Percentiles rank a stretch among this genome's conserved stretches.
phyloP scores from a whole-genome alignment of 176 grass and related monocot genomes.

The Tillandsia fasciculata region DNA sequence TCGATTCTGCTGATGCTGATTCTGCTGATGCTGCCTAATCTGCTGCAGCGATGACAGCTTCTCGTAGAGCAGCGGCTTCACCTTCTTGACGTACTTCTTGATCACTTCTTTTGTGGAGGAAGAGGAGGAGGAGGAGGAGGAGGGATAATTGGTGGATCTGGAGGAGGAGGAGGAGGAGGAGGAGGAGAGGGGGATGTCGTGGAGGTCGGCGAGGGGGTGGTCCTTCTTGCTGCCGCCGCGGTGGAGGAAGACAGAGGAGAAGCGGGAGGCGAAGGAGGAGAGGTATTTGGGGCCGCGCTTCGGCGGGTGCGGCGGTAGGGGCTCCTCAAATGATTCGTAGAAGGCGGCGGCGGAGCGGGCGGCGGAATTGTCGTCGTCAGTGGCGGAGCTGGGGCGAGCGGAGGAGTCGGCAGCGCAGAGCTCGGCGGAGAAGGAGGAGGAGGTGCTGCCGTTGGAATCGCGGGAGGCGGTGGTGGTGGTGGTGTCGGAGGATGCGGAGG shows the following conservation, averaged over 20 bases:
- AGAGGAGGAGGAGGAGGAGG: constrained; percentile 13
- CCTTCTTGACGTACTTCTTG: constrained; percentile 97
- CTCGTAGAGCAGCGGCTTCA: constrained; percentile 85
- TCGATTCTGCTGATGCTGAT: constrained; percentile 36
- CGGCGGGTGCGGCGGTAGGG: constrained; percentile 6
- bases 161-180: not conserved
- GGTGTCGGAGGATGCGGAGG: constrained; percentile 52
- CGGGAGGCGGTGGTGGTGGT: constrained; percentile 43
- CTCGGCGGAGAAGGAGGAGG: constrained; percentile 29
- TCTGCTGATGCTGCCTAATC: constrained; percentile 19
- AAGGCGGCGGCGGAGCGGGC: not conserved
- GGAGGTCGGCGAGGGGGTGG: not conserved
- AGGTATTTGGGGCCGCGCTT: constrained; percentile 33
- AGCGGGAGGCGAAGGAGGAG: constrained; percentile 80
- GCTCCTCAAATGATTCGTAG: no score
- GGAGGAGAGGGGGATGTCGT: not conserved
- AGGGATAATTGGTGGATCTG: not conserved
- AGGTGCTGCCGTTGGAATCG: constrained; percentile 58
- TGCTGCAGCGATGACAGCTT: constrained; percentile 68
- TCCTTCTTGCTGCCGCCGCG: constrained; percentile 44
- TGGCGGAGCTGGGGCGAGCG: constrained; percentile 85
- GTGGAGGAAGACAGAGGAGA: constrained; percentile 93
- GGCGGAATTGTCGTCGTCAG: constrained; percentile 57
- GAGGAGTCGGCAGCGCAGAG: constrained; percentile 50
- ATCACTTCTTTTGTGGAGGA: constrained; percentile 82